These are phyloP conservation scores for Asterophora lycoperdoides DNA, from an alignment of 768 basidiomycete genomes.

Conservation along the genomic window DNA sequence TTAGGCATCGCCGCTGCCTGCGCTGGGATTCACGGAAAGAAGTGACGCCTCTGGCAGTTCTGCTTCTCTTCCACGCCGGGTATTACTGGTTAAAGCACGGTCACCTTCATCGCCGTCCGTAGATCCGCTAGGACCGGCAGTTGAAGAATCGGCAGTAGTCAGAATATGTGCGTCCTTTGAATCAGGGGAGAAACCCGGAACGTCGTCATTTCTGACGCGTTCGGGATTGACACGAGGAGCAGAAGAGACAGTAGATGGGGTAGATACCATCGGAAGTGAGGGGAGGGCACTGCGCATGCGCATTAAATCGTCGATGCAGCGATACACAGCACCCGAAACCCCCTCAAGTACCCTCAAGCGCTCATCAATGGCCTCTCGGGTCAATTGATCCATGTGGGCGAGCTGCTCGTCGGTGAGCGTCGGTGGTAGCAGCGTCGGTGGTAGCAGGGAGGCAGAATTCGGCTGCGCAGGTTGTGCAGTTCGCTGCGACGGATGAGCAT, in stretches of 20 bases:
- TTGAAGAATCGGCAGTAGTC: conserved; percentile 1
- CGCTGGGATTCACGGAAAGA: not conserved
- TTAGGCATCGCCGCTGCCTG: not conserved
- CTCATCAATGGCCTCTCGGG: conserved; percentile 82
- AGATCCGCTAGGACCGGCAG: conserved; percentile 5
- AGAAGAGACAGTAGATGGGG: conserved; percentile 12
- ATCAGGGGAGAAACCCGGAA: not conserved
- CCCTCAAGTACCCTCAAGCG: conserved; percentile 74
- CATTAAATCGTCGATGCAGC: conserved; percentile 76
- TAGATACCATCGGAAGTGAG: conserved; percentile 16
- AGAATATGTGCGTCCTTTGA: not conserved
- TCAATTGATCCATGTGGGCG: conserved; percentile 56
- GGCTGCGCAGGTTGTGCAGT: not conserved
- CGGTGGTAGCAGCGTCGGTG: conserved; percentile 43
- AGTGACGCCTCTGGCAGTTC: not conserved
- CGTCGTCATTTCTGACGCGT: not conserved
- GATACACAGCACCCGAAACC: conserved; percentile 68
- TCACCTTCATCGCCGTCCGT: not conserved
- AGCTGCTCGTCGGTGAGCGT: conserved; percentile 60
- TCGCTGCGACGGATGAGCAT: conserved; percentile 1
- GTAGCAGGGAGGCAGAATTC: conserved; percentile 29
- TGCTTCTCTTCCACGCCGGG: conserved; percentile 2
- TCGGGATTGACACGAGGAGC: conserved; percentile 6
- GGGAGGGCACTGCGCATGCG: conserved; percentile 72
- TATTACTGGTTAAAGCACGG: not conserved